Conservation (phyloP, 768 basidiomycete species). For the Fibroporia radiculosa region DNA sequence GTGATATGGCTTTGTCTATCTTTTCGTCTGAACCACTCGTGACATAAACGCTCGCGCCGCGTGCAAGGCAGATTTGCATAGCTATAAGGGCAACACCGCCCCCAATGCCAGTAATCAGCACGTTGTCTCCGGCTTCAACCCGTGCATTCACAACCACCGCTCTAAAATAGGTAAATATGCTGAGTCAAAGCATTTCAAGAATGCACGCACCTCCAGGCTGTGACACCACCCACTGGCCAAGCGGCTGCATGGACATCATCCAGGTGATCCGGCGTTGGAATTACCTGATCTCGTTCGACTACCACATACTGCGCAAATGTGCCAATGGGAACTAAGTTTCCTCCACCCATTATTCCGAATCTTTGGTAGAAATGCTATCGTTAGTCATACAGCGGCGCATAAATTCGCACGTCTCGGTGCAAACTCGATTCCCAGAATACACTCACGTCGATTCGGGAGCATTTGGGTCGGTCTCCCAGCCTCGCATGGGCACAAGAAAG, state of each 20-base stretch:
- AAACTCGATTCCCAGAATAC: not conserved
- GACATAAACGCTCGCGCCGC: slow-evolving; percentile 76
- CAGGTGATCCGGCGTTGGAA: slow-evolving; percentile 59
- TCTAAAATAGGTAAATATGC: slow-evolving; percentile 26
- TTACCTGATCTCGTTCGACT: slow-evolving; percentile 62
- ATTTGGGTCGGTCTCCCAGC: slow-evolving; percentile 61
- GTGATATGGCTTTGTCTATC: slow-evolving; percentile 51
- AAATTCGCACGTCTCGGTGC: too few relatives aligned
- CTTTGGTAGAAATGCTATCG: slow-evolving; percentile 20
- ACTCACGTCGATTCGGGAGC: slow-evolving; percentile 59
- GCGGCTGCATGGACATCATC: slow-evolving; percentile 63
- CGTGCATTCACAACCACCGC: slow-evolving; percentile 59
- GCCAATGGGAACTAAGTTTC: slow-evolving; percentile 44
- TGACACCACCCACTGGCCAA: slow-evolving; percentile 72
- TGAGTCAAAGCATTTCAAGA: not conserved
- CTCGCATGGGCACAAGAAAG: slow-evolving; percentile 67
- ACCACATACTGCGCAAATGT: slow-evolving; percentile 74
- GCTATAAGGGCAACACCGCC: slow-evolving; percentile 78
- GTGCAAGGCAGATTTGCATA: slow-evolving; percentile 67
- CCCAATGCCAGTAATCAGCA: slow-evolving; percentile 77
- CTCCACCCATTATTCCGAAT: slow-evolving; percentile 65
- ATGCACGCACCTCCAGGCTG: slow-evolving; percentile 66
- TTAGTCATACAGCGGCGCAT: too few relatives aligned
- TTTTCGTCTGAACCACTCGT: slow-evolving; percentile 67
- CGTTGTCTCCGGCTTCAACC: slow-evolving; percentile 55